These are phyloP conservation scores for Fusarium piperis DNA, from an alignment of 2,329 filamentous ascomycete genomes.

Conservation along the genomic window DNA sequence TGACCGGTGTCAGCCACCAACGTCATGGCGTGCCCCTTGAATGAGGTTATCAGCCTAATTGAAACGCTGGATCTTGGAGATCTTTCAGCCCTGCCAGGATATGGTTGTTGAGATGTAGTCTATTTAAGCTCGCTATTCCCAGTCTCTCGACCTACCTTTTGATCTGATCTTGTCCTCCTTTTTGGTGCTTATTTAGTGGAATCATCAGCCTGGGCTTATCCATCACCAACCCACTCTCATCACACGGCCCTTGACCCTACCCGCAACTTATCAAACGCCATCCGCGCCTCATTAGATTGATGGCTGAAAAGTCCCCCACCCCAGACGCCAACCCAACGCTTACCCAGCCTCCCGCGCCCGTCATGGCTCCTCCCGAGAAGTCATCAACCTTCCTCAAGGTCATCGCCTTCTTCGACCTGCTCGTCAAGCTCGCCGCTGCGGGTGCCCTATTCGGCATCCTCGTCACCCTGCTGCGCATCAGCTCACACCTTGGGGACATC, in stretches of 20 bases:
- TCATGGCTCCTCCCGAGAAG: slow-evolving; percentile 16
- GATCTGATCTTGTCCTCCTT: background rate
- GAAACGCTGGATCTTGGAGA: background rate
- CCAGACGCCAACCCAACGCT: background rate
- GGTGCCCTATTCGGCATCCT: slow-evolving; percentile 33
- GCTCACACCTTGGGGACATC: slow-evolving; percentile 1
- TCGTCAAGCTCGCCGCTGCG: slow-evolving; percentile 25
- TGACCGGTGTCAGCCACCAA: slow-evolving; percentile 11
- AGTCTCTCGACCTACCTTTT: background rate
- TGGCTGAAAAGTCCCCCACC: slow-evolving; percentile 18
- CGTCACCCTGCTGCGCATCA: slow-evolving; percentile 21
- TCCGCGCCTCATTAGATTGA: background rate
- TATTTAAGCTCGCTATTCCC: background rate
- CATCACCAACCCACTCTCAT: background rate
- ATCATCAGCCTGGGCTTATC: background rate
- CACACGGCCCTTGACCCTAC: background rate
- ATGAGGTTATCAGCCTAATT: slow-evolving; percentile 10
- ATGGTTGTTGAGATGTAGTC: background rate
- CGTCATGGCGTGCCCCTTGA: slow-evolving; percentile 8
- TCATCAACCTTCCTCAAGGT: slow-evolving; percentile 22
- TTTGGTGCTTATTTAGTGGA: background rate
- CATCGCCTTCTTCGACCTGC: slow-evolving; percentile 26
- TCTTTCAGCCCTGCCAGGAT: background rate
- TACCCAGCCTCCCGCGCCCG: background rate
- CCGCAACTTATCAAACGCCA: background rate